Base-by-base conservation (phyloP, 2,329 filamentous ascomycete genomes). In the Paracoccidioides lutzii region DNA sequence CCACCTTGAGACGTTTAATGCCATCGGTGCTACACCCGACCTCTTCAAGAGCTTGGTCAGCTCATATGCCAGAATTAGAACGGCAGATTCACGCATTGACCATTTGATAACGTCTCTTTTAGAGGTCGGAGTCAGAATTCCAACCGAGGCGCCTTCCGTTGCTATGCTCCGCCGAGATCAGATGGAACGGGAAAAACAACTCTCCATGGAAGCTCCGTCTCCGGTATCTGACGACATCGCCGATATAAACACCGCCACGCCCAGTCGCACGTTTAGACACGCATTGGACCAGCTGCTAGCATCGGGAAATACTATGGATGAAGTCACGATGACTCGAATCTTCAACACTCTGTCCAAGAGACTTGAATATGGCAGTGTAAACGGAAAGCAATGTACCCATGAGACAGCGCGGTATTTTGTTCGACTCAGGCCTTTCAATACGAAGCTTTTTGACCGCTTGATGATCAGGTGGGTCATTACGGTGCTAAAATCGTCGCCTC, bases 1-100 rank as follows among this genome's bases (percentile, higher is more conserved):
- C 60, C 76, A 84, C 62, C 71, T 75, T 52, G 72, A 76, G 52
- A 70, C 75, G n/a, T 78, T 84, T 53, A 74, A 72, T 54, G 75
- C 79, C 2, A 79, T 77, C 33, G 74, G 75, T 41, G 75, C 74
- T 14, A 67, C 71, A 9, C 64, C 66, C 6, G 69, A 73, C 57
- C 62, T 77, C 9, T 76, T 76, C 57, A 67, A 65, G 48, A 68
- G 64, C 51, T 63, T 75, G 32, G 63, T 70, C 35, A 69, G 71
- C 58, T 65, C 69, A 2, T 75, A 75, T 59, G 62, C 68, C 32
- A 65, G 62, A 30, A 61, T 74, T 37, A 71, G 72, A 56, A 63
- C 67, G 41, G 57, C 63, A 32, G 67, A 67, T n/a, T 60, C 63
- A 9, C 62, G 68, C 6, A 67, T 68, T 56, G 64, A 71, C 28